Evolutionary conservation across 1,139 yeast species (phyloP).

Genomic region (Meyerozyma guilliermondii): DNA sequence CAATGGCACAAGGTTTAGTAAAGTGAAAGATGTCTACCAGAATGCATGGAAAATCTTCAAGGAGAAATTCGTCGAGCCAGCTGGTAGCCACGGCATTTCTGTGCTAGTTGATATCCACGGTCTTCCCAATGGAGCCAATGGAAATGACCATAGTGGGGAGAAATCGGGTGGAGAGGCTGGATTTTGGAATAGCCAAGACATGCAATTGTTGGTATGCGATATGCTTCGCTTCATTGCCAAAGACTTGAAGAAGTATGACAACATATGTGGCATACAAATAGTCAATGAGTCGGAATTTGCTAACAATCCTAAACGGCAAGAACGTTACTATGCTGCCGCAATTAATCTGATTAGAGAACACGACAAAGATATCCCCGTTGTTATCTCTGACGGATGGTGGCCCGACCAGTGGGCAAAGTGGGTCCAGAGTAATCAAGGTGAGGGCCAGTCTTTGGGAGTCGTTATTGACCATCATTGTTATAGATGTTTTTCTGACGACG

Average conservation of each 20-base stretch:
- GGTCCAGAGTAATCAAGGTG: slow-evolving; percentile 42
- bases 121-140: slow-evolving; percentile 89
- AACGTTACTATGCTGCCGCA: slow-evolving; percentile 65
- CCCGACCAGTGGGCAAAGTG: slow-evolving; percentile 73
- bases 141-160: slow-evolving; percentile 78
- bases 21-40: slow-evolving; percentile 47
- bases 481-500: slow-evolving; percentile 77
- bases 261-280: slow-evolving; percentile 76
- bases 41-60: slow-evolving; percentile 67
- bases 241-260: slow-evolving; percentile 54
- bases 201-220: slow-evolving; percentile 44
- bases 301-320: slow-evolving; percentile 42
- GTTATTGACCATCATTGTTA: slow-evolving; percentile 83
- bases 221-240: slow-evolving; percentile 56
- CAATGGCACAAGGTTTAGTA: slow-evolving; percentile 56
- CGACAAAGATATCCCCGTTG: slow-evolving; percentile 58
- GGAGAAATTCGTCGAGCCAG: slow-evolving; percentile 47
- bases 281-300: slow-evolving; percentile 79
- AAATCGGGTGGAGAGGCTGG: slow-evolving; percentile 46
- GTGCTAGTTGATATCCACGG: slow-evolving; percentile 85
- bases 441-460: slow-evolving; percentile 47
- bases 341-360: slow-evolving; percentile 52
- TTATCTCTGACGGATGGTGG: slow-evolving; percentile 95
- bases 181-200: slow-evolving; percentile 51
- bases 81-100: slow-evolving; percentile 55